These are phyloP conservation scores for Didymella keratinophila DNA, from an alignment of 2,329 filamentous ascomycete genomes.

Conservation along the genomic window DNA sequence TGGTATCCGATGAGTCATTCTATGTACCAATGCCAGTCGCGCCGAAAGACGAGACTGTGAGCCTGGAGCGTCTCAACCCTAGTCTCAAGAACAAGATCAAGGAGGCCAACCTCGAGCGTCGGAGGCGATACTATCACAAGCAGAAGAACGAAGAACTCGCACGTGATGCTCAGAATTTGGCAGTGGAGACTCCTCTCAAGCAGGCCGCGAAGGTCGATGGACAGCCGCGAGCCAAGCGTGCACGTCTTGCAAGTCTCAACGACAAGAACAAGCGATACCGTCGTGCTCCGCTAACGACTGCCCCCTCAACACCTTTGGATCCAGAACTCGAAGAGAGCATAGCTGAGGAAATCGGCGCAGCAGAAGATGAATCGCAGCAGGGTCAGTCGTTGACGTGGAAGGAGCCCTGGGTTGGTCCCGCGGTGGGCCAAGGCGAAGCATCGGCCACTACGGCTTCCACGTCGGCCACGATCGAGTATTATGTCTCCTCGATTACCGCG, in stretches of 20 bases:
- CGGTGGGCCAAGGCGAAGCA: neutral
- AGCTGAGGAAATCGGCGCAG: conserved; percentile 4
- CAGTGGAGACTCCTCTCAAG: conserved; percentile 29
- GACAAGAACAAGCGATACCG: conserved; percentile 34
- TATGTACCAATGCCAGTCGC: conserved; percentile 29
- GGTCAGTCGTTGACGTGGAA: neutral
- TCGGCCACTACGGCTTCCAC: neutral
- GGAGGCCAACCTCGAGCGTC: conserved; percentile 25
- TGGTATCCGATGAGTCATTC: conserved; percentile 33
- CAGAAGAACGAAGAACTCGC: conserved; percentile 32
- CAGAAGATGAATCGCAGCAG: conserved; percentile 1
- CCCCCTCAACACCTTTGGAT: conserved; percentile 7
- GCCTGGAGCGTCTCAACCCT: conserved; percentile 34
- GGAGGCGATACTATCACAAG: conserved; percentile 24
- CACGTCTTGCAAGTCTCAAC: conserved; percentile 40
- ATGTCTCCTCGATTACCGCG: conserved; percentile 23
- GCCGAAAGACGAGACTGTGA: conserved; percentile 41
- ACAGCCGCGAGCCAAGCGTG: conserved; percentile 26
- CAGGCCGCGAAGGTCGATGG: conserved; percentile 9
- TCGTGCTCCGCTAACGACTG: conserved; percentile 22
- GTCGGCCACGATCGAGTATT: neutral
- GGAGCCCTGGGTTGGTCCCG: conserved; percentile 1
- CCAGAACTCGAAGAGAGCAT: conserved; percentile 22
- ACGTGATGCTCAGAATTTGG: conserved; percentile 31
- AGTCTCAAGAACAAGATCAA: conserved; percentile 32